Evolutionary conservation across 345 rosid genomes (phyloP).

Genomic region (Euphorbia pulcherrima): DNA sequence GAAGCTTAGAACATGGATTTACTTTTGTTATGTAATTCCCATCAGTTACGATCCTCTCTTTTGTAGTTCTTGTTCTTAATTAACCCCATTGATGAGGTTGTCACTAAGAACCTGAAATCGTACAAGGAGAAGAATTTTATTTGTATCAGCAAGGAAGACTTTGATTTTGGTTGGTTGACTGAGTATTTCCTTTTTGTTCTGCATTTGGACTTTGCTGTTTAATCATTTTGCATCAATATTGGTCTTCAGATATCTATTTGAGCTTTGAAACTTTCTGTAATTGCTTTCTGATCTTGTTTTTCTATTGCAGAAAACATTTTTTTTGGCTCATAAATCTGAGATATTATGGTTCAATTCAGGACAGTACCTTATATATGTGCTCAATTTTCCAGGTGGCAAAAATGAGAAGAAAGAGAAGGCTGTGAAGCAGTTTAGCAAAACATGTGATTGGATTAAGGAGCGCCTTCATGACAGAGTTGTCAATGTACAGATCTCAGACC

Average conservation of each 20-base stretch:
- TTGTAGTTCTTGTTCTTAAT: slow-evolving; percentile 71
- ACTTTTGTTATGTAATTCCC: too few species aligned
- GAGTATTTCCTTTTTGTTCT: background rate
- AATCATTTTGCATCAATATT: too few species aligned
- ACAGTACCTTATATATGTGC: slow-evolving; percentile 13
- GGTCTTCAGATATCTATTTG: too few species aligned
- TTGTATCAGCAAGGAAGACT: slow-evolving; percentile 96
- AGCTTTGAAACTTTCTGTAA: too few species aligned
- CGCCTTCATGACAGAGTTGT: slow-evolving; percentile 84
- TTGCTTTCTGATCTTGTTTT: background rate
- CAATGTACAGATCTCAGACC: slow-evolving; percentile 76
- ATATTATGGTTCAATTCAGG: background rate
- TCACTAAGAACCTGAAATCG: slow-evolving; percentile 76
- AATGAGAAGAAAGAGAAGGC: slow-evolving; percentile 82
- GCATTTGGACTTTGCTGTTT: too few species aligned
- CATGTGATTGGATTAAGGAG: slow-evolving; percentile 97
- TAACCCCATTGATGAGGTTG: slow-evolving; percentile 93
- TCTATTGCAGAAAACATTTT: too few species aligned
- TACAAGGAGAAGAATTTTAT: slow-evolving; percentile 94
- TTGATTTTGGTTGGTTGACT: slow-evolving; percentile 66
- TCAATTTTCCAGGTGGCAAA: slow-evolving; percentile 60
- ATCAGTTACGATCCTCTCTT: too few species aligned
- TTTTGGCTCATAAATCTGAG: too few species aligned
- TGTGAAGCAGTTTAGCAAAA: slow-evolving; percentile 67
- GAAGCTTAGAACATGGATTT: too few species aligned